Evolutionary conservation across 192 early-diverging fungal genomes (phyloP).

Genomic region (Coemansia sp.): DNA sequence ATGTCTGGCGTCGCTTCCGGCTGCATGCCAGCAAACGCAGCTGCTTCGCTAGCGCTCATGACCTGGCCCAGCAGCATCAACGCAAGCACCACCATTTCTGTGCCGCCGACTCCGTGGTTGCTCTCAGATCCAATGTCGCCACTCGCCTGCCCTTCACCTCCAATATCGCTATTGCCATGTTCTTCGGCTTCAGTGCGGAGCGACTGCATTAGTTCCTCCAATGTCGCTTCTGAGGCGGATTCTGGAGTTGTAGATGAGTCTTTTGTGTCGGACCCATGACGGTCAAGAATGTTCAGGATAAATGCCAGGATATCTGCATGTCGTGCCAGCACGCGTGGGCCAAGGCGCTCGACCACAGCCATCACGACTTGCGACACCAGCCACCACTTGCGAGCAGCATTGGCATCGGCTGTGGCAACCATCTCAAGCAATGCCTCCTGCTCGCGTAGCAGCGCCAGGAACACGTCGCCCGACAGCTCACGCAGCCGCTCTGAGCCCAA

Average conservation of each 20-base stretch:
- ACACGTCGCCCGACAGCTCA: slow-evolving; percentile 67
- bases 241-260: neutral
- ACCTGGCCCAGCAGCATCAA: slow-evolving; percentile 66
- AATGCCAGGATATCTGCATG: slow-evolving; percentile 74
- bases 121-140: slow-evolving; percentile 15
- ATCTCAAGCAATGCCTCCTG: slow-evolving; percentile 58
- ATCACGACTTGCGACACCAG: slow-evolving; percentile 49
- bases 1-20: neutral
- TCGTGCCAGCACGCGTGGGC: slow-evolving; percentile 71
- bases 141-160: slow-evolving; percentile 16
- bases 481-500: slow-evolving; percentile 57
- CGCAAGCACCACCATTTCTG: slow-evolving; percentile 59
- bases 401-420: slow-evolving; percentile 8
- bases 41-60: slow-evolving; percentile 56
- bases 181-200: neutral
- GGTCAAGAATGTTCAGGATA: slow-evolving; percentile 64
- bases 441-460: slow-evolving; percentile 72
- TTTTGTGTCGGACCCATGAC: slow-evolving; percentile 3
- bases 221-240: neutral
- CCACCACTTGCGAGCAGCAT: slow-evolving; percentile 39
- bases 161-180: slow-evolving; percentile 11
- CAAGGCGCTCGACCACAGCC: slow-evolving; percentile 67
- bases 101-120: slow-evolving; percentile 49
- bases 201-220: slow-evolving; percentile 23
- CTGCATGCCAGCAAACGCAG: slow-evolving; percentile 10